Evolutionary conservation across 2,329 filamentous ascomycete species (phyloP).

Genomic region (Sporothrix brasiliensis): DNA sequence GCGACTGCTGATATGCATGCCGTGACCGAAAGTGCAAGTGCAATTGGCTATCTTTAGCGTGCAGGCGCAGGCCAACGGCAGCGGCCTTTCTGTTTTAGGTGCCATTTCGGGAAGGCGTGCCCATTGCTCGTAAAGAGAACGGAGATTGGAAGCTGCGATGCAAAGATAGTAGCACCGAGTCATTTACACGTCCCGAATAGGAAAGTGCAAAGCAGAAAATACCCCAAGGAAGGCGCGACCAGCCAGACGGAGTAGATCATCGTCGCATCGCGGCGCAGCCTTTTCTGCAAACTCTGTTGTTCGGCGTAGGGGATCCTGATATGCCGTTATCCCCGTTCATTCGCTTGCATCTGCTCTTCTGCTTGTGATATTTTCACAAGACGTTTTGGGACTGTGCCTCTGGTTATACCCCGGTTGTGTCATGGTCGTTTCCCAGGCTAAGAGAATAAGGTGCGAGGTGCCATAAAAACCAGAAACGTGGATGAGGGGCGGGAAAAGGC

Average conservation of each 20-base stretch:
- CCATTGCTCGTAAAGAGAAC: not conserved
- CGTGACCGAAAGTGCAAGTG: slow-evolving; percentile 1
- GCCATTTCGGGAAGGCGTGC: not conserved
- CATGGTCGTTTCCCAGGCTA: not conserved
- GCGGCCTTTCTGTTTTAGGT: not conserved
- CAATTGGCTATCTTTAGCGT: slow-evolving; percentile 6
- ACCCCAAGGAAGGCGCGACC: slow-evolving; percentile 8
- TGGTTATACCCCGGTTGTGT: not conserved
- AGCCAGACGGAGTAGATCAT: not conserved
- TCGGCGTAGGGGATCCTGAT: not conserved
- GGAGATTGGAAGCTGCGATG: slow-evolving; percentile 18
- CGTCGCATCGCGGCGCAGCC: not conserved
- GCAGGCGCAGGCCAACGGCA: not conserved
- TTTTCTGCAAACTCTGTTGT: not conserved
- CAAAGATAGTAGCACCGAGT: not conserved
- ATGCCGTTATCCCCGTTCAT: slow-evolving; percentile 11
- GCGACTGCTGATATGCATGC: not conserved
- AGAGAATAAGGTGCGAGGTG: not conserved
- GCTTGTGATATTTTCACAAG: slow-evolving; percentile 1
- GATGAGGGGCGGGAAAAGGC: not conserved
- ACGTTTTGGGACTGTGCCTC: slow-evolving; percentile 3
- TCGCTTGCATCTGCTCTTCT: not conserved
- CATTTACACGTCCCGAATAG: slow-evolving; percentile 30
- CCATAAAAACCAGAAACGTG: not conserved
- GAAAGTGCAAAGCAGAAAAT: slow-evolving; percentile 16